Evolutionary conservation across 2,329 filamentous ascomycete species (phyloP).

Genomic region (Ascochyta koolunga): DNA sequence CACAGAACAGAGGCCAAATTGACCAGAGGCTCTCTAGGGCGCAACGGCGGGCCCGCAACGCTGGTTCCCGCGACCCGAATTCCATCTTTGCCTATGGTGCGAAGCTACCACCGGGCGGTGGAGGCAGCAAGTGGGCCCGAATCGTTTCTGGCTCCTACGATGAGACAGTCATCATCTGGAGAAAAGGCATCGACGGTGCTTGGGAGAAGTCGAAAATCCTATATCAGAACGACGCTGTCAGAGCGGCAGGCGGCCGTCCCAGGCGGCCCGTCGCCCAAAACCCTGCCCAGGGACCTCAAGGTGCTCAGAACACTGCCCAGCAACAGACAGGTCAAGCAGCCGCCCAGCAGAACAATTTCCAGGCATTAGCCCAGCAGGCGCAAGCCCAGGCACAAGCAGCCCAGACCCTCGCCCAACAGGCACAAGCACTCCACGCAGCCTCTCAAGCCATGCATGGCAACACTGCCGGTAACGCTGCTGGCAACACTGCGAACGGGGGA

Average conservation of each 20-base stretch:
- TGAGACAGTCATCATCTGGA: constrained; percentile 94
- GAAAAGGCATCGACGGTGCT: constrained; percentile 79
- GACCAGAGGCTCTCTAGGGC: constrained; percentile 38
- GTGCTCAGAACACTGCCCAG: constrained; percentile 18
- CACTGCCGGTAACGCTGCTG: constrained; percentile 20
- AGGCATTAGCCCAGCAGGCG: constrained; percentile 44
- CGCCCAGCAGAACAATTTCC: constrained; percentile 33
- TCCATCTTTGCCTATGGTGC: constrained; percentile 82
- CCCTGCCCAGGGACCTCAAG: constrained; percentile 21
- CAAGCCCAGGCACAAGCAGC: constrained; percentile 46
- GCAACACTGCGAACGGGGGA: constrained; percentile 11
- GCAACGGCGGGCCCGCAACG: constrained; percentile 58
- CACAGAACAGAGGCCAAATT: constrained; percentile 55
- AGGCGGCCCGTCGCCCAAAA: constrained; percentile 37
- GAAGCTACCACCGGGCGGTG: constrained; percentile 87
- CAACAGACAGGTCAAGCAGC: constrained; percentile 21
- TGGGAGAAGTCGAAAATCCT: constrained; percentile 82
- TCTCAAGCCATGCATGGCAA: constrained; percentile 36
- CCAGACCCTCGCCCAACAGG: constrained; percentile 43
- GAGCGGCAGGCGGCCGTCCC: constrained; percentile 53
- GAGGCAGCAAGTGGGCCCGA: constrained; percentile 85
- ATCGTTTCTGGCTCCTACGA: constrained; percentile 98
- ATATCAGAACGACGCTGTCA: constrained; percentile 71
- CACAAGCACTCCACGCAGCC: constrained; percentile 44
- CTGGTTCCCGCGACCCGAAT: constrained; percentile 75